These are phyloP conservation scores for Saccharomycopsis microspora DNA, from an alignment of 805 yeast species.

Conservation along the genomic window DNA sequence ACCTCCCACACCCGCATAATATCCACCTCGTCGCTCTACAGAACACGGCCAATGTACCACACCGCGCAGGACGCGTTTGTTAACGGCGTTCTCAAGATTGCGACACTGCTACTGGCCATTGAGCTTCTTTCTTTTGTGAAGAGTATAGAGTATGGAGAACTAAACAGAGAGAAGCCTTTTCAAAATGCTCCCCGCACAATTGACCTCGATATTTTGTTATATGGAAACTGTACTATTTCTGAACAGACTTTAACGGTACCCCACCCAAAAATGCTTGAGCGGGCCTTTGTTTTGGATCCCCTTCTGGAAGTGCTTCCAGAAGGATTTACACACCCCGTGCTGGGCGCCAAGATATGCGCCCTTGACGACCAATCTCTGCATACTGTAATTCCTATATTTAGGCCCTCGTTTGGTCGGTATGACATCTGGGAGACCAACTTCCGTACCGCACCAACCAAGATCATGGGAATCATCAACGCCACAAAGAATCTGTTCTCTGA, in stretches of 20 bases:
- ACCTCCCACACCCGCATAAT: constrained; percentile 34
- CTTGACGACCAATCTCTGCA: constrained; percentile 23
- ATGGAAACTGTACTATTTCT: constrained; percentile 29
- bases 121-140: constrained; percentile 54
- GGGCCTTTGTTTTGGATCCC: constrained; percentile 86
- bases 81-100: constrained; percentile 68
- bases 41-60: constrained; percentile 88
- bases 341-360: constrained; percentile 64
- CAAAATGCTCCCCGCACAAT: constrained; percentile 90
- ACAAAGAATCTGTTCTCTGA: constrained; percentile 97
- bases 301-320: constrained; percentile 71
- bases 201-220: constrained; percentile 79
- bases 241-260: constrained; percentile 50
- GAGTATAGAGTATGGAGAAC: constrained; percentile 61
- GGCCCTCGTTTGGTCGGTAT: neutral
- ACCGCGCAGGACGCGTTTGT: constrained; percentile 69
- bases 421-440: constrained; percentile 15
- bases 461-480: constrained; percentile 83
- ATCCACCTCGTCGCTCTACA: constrained; percentile 67
- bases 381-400: constrained; percentile 7
- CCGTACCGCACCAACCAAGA: constrained; percentile 36
- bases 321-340: constrained; percentile 59
- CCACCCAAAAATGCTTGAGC: constrained; percentile 77
- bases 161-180: constrained; percentile 62
- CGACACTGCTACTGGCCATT: constrained; percentile 54